Evolutionary conservation across 2,329 filamentous ascomycete species (phyloP).

Genomic region (Hypoxylon rubiginosum): DNA sequence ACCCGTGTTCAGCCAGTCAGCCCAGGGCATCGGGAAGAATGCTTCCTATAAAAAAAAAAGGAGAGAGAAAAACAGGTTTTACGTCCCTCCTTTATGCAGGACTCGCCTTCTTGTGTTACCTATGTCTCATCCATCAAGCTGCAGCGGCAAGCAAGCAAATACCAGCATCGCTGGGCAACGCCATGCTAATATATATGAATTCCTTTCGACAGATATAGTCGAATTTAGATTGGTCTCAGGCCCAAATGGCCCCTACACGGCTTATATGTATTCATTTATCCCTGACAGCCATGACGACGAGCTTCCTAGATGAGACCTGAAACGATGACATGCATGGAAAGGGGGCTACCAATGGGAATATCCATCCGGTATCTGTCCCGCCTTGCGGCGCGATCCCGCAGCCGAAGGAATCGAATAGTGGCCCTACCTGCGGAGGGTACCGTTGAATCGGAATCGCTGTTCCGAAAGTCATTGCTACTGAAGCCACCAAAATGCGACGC

Average conservation of each 20-base stretch:
- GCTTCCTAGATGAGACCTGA: slow-evolving; percentile 26
- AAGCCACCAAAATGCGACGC: slow-evolving; percentile 9
- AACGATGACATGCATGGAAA: slow-evolving; percentile 7
- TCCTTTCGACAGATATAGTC: background rate
- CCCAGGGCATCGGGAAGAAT: too few relatives aligned
- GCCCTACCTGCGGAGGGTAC: background rate
- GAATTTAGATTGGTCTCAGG: background rate
- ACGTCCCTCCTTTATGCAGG: background rate
- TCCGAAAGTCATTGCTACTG: background rate
- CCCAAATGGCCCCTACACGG: background rate
- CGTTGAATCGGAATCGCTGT: background rate
- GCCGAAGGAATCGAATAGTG: slow-evolving; percentile 17
- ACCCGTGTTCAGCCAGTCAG: background rate
- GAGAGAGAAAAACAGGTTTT: background rate
- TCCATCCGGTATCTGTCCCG: background rate
- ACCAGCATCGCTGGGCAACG: too few relatives aligned
- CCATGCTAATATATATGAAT: background rate
- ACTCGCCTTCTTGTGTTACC: background rate
- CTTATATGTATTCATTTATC: slow-evolving; percentile 8
- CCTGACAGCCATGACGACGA: slow-evolving; percentile 2
- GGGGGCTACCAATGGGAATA: background rate
- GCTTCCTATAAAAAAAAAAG: too few relatives aligned
- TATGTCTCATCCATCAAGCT: background rate
- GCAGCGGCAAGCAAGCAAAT: background rate
- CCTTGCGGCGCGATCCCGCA: background rate